Evolutionary conservation across 108 stramenopile species (phyloP), one percentile per base, ranked within the genome.

Genomic region (Cyclotella sp.): DNA sequence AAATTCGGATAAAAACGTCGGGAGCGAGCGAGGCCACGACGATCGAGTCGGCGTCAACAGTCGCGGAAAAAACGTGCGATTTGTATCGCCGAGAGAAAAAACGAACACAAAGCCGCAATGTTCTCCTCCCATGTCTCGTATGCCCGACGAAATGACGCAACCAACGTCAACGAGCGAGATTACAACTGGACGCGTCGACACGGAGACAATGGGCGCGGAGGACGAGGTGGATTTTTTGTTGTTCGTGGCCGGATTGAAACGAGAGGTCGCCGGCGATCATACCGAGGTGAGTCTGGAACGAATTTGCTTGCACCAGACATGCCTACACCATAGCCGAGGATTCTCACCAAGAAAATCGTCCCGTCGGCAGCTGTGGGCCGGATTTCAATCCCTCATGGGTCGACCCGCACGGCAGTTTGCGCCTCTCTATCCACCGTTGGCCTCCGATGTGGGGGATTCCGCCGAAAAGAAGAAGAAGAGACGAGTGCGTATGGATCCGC

Each of bases 201-300:
- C 7, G n/a, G 55, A 55, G 11, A 24, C 11, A 3, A 24, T 21
- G 24, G 55, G 24, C 21, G 55, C 62, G 10, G 72, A 73, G 21
- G 59, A 79, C 0, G 67, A 68, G 62, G 45, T 65, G 14, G 69
- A 82, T 10, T 82, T 75, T 73, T 42, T 73, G 24, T 42, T 82
- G 49, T 84, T 84, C 46, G 29, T 84, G 14, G 65, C 43, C 16
- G 83, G 75, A 7, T 42, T 84, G 22, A 79, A 68, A 44, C 40
- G 76, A 42, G 83, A 84, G 68, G 74, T 84, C 51, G 78, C 83
- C 0, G 69, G 71, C 19, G 83, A 84, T 70, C 83, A 84, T 58
- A 55, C 60, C 13, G 73, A 84, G 74, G 83, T 84, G 24, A 71
- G 73, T 74, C 4, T 40, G 28, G 26, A 8, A 0, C 7, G 47